phyloP scores from a whole-genome alignment of 805 yeast species.

The Candida sithepensis region DNA sequence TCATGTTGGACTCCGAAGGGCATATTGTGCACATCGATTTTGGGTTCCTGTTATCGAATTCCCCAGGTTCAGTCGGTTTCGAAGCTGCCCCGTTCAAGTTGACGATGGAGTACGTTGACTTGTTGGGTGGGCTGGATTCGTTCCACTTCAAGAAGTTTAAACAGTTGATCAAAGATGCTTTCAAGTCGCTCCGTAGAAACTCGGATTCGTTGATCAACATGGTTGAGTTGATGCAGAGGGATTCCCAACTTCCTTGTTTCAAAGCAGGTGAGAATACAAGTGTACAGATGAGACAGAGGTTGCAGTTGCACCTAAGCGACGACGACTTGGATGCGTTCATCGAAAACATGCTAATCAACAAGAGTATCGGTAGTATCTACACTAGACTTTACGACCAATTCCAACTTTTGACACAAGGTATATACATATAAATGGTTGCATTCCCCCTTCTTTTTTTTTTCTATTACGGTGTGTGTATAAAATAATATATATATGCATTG shows the following conservation, averaged over 20 bases:
- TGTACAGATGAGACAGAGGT: constrained; percentile 71
- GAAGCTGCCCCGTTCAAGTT: constrained; percentile 97
- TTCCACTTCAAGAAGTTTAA: constrained; percentile 59
- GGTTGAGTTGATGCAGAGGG: constrained; percentile 93
- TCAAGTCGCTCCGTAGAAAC: constrained; percentile 66
- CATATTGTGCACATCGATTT: constrained; percentile 94
- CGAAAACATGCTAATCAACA: constrained; percentile 69
- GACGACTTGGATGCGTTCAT: constrained; percentile 73
- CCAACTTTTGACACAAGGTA: constrained; percentile 93
- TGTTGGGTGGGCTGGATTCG: constrained; percentile 76
- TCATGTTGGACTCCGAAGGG: constrained; percentile 94
- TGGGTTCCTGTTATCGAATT: constrained; percentile 86
- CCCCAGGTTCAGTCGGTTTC: constrained; percentile 96
- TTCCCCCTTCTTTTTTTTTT: not conserved
- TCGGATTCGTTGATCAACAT: constrained; percentile 72
- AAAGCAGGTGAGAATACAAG: constrained; percentile 83
- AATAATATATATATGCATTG: not conserved
- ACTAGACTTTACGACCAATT: constrained; percentile 93
- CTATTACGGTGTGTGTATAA: not conserved
- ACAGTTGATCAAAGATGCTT: constrained; percentile 64
- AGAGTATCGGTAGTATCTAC: constrained; percentile 82
- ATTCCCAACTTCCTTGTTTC: constrained; percentile 88
- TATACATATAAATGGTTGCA: constrained; percentile 50
- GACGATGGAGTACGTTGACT: constrained; percentile 82
- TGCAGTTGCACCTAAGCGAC: constrained; percentile 73